Evolutionary conservation across 1,284 basidiomycete genomes (phyloP).

Genomic region (Fomitopsis schrenkii): DNA sequence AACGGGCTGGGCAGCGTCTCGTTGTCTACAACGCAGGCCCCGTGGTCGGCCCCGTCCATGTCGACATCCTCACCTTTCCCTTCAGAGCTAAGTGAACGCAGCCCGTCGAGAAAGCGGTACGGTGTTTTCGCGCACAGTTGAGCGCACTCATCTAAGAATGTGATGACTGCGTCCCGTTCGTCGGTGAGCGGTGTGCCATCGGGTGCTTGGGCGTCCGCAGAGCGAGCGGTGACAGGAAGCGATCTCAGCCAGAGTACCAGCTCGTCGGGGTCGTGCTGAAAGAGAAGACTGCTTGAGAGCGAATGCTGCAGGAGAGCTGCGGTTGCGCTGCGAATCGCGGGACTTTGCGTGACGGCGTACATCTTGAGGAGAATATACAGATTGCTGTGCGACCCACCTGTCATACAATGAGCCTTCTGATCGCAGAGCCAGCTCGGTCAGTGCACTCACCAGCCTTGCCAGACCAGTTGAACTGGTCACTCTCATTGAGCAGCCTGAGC

Average conservation of each 20-base stretch:
- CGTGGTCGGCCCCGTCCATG: background rate
- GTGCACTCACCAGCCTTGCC: slow-evolving; percentile 56
- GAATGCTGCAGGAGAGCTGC: slow-evolving; percentile 55
- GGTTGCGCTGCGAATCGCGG: slow-evolving; percentile 53
- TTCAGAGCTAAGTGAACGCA: slow-evolving; percentile 30
- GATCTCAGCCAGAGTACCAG: slow-evolving; percentile 73
- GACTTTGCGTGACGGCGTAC: slow-evolving; percentile 46
- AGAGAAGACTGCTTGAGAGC: slow-evolving; percentile 70
- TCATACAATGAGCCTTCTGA: background rate
- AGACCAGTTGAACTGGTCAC: slow-evolving; percentile 75
- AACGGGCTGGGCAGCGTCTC: slow-evolving; percentile 59
- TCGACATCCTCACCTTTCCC: slow-evolving; percentile 2
- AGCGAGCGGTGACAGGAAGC: slow-evolving; percentile 40
- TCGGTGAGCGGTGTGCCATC: slow-evolving; percentile 53
- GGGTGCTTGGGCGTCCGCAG: slow-evolving; percentile 33
- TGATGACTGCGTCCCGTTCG: slow-evolving; percentile 58
- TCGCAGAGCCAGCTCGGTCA: background rate
- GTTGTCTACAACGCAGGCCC: slow-evolving; percentile 5
- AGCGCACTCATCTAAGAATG: slow-evolving; percentile 85
- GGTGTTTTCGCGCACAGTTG: slow-evolving; percentile 84
- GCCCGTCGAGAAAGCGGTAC: slow-evolving; percentile 83
- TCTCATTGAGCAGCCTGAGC: slow-evolving; percentile 66
- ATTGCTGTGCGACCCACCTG: slow-evolving; percentile 45
- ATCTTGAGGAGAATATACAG: slow-evolving; percentile 68
- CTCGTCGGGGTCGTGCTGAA: slow-evolving; percentile 78